A percentile compares a stretch with the other conserved stretches of the same genome.
These are phyloP conservation scores for Candida sithepensis DNA, from an alignment of 805 yeast genomes.

Conservation along the genomic window DNA sequence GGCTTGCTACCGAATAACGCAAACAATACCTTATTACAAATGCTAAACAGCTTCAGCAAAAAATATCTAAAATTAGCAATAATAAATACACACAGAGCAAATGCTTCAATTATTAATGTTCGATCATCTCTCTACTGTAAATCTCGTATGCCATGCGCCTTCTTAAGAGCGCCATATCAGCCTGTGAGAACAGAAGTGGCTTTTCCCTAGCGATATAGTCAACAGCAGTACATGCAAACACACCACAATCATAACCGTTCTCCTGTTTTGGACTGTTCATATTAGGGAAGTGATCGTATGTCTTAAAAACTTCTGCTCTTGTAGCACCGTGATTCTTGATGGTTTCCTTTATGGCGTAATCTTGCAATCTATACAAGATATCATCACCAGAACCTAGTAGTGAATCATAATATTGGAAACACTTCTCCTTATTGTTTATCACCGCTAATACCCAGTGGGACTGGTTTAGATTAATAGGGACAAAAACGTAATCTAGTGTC, in stretches of 20 bases:
- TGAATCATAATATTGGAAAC: slow-evolving; percentile 77
- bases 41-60: no score
- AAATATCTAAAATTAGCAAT: no score
- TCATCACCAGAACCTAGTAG: slow-evolving; percentile 47
- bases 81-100: not conserved
- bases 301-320: slow-evolving; percentile 26
- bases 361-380: slow-evolving; percentile 45
- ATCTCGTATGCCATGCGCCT: slow-evolving; percentile 66
- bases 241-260: slow-evolving; percentile 95
- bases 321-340: slow-evolving; percentile 42
- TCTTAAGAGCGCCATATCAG: slow-evolving; percentile 67
- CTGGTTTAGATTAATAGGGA: slow-evolving; percentile 80
- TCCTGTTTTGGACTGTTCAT: slow-evolving; percentile 69
- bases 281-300: slow-evolving; percentile 22
- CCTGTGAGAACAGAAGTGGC: slow-evolving; percentile 53
- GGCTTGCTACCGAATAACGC: not conserved
- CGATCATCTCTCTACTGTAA: slow-evolving; percentile 12
- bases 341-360: slow-evolving; percentile 69
- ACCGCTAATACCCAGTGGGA: slow-evolving; percentile 93
- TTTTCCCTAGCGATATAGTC: slow-evolving; percentile 51
- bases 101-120: slow-evolving; percentile 6
- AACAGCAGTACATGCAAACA: slow-evolving; percentile 80
- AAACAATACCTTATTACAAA: no score
- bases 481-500: slow-evolving; percentile 60
- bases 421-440: slow-evolving; percentile 55